Base-by-base conservation (phyloP, 768 basidiomycete genomes). In the Tricholoma bakamatsutake region DNA sequence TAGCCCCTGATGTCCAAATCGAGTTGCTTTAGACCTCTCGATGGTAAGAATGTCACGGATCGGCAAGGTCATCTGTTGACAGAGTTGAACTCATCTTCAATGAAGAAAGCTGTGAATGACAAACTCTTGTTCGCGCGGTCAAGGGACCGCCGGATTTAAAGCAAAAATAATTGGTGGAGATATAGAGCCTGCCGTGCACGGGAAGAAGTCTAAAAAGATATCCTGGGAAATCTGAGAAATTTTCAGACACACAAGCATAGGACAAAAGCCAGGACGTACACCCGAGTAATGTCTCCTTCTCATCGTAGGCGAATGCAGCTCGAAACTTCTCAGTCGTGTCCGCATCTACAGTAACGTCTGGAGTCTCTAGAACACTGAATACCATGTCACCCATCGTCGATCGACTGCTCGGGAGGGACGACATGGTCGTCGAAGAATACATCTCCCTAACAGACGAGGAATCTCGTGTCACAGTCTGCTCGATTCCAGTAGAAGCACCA, bases 111-210 rank as follows among this genome's bases (percentile, higher is more conserved):
- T 8, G 59, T 27, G n/a, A 57, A n/a, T 30, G 52, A 67, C 85
- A 61, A 62, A 93, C 96, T 75, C 84, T 82, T 11, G 93, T 98
- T 67, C 87, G 89, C 43, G 81, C 76, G 52, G 88, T 81, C 49
- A 96, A 67, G 30, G 89, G 81, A 4, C 92, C 84, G 42, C 82
- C 88, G 4, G 95, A 93, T 66, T 92, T 90, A 81, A 98, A 99
- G 72, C 93, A 97, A 69, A 98, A 88, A 68, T 83, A 88, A 69
- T 90, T 93, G 10, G 83, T 85, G n/a, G 96, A 96, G 58, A 98
- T 81, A 66, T 89, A 98, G 28, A 98, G 79, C 51, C 87, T 81
- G 6, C 96, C 96, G 57, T 79, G 88, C 11, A 96, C 80, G 0
- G 97, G 96, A n/a, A 99, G 69, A 24, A 96, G 77, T 54, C 96